These are phyloP conservation scores for Neurospora sp. DNA, from an alignment of 2,329 filamentous ascomycete genomes.

Conservation along the genomic window DNA sequence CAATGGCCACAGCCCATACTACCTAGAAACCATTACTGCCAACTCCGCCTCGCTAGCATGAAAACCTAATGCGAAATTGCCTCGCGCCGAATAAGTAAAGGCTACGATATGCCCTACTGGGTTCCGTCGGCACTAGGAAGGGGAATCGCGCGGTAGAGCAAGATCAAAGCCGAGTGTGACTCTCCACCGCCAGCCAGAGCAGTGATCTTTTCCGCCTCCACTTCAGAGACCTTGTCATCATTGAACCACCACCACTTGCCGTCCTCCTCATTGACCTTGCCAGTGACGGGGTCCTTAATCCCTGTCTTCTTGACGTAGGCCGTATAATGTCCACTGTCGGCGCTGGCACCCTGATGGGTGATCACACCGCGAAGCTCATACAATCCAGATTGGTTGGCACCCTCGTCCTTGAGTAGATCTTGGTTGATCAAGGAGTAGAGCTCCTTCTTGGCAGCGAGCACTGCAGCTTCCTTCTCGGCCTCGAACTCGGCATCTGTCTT, in stretches of 20 bases:
- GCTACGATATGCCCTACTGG: slow-evolving; percentile 9
- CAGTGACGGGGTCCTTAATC: slow-evolving; percentile 61
- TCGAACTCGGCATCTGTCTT: slow-evolving; percentile 94
- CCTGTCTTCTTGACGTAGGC: slow-evolving; percentile 92
- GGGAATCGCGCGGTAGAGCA: slow-evolving; percentile 67
- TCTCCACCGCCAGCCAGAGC: slow-evolving; percentile 83
- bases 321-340: slow-evolving; percentile 97
- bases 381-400: slow-evolving; percentile 85
- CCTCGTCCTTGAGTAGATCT: slow-evolving; percentile 64
- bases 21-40: background rate
- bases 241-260: slow-evolving; percentile 99
- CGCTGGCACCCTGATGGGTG: slow-evolving; percentile 92
- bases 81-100: background rate
- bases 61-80: background rate
- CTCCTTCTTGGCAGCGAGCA: slow-evolving; percentile 79
- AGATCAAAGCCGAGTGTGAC: slow-evolving; percentile 71
- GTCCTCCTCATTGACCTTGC: slow-evolving; percentile 71
- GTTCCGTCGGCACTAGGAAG: slow-evolving; percentile 48
- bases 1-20: background rate
- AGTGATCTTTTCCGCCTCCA: slow-evolving; percentile 83
- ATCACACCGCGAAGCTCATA: slow-evolving; percentile 93
- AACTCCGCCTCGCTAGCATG: background rate
- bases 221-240: slow-evolving; percentile 92
- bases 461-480: slow-evolving; percentile 66
- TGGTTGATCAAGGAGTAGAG: slow-evolving; percentile 68